Conservation (phyloP, 768 basidiomycete genomes). For the Inosperma sp. region DNA sequence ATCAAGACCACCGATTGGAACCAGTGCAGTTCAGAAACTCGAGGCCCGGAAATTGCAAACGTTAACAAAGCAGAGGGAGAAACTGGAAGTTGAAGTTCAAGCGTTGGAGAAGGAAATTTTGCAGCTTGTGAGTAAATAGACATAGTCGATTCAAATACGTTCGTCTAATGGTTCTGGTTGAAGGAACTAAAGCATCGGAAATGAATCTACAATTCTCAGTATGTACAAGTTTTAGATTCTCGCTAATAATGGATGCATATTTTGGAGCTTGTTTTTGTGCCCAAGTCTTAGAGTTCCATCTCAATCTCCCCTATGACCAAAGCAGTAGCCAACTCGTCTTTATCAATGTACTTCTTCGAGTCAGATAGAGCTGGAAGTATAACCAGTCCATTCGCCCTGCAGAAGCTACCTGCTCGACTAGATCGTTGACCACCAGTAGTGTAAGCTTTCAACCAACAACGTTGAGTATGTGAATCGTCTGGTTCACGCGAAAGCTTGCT, state of each 20-base stretch:
- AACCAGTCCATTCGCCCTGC: slow-evolving; percentile 10
- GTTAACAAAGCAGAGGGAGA: slow-evolving; percentile 61
- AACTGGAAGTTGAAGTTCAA: slow-evolving; percentile 58
- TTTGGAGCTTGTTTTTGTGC: too few relatives aligned
- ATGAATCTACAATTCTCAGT: not conserved
- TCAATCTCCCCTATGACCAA: slow-evolving; percentile 9
- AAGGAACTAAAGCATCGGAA: slow-evolving; percentile 13
- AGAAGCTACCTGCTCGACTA: slow-evolving; percentile 40
- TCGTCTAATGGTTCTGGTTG: not conserved
- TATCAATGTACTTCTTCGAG: not conserved
- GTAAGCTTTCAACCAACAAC: slow-evolving; percentile 50
- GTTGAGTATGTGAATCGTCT: slow-evolving; percentile 20
- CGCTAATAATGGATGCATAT: too few relatives aligned
- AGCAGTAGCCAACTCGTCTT: slow-evolving; percentile 1
- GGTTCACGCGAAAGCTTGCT: slow-evolving; percentile 26
- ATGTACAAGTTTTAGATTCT: too few relatives aligned
- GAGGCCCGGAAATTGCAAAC: slow-evolving; percentile 63
- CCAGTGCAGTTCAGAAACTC: slow-evolving; percentile 55
- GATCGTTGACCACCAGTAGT: slow-evolving; percentile 88
- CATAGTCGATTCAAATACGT: not conserved
- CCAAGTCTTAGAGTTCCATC: too few relatives aligned
- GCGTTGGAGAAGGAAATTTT: slow-evolving; percentile 60
- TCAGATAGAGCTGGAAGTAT: slow-evolving; percentile 2
- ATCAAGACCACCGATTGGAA: slow-evolving; percentile 40
- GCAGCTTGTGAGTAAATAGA: slow-evolving; percentile 39